phyloP scores from a whole-genome alignment of 495 filamentous ascomycete species.

The Diplogelasinospora grovesii region DNA sequence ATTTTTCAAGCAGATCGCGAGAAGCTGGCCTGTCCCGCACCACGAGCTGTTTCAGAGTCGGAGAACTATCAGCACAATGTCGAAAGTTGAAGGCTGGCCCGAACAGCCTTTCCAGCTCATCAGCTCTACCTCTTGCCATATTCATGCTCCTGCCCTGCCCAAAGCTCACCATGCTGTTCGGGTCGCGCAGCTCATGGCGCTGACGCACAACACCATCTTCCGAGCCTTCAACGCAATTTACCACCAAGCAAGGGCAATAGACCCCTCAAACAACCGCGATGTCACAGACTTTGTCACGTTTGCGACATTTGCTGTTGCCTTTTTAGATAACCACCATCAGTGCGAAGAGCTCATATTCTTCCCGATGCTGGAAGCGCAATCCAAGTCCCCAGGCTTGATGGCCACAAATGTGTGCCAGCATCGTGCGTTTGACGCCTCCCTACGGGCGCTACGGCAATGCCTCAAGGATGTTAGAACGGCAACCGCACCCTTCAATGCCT shows the following conservation, averaged over 20 bases:
- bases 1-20: too few species aligned
- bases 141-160: neutral
- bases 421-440: slow-evolving; percentile 1
- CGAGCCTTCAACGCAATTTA: slow-evolving; percentile 10
- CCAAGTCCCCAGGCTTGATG: slow-evolving; percentile 1
- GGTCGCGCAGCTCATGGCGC: slow-evolving; percentile 7
- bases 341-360: slow-evolving; percentile 10
- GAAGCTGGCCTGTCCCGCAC: too few species aligned
- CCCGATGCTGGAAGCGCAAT: slow-evolving; percentile 9
- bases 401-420: slow-evolving; percentile 3
- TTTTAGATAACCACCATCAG: slow-evolving; percentile 8
- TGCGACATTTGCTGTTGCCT: slow-evolving; percentile 2
- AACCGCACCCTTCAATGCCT: neutral
- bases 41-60: too few species aligned
- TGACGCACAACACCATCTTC: slow-evolving; percentile 10
- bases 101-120: slow-evolving; percentile 6
- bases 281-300: neutral
- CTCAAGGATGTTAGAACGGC: neutral
- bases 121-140: neutral
- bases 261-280: neutral
- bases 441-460: neutral
- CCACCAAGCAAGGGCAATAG: neutral
- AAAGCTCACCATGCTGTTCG: neutral
- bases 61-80: neutral
- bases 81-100: slow-evolving; percentile 1